phyloP scores from a whole-genome alignment of 2,329 filamentous ascomycete species.

The Metarhizium brunneum region DNA sequence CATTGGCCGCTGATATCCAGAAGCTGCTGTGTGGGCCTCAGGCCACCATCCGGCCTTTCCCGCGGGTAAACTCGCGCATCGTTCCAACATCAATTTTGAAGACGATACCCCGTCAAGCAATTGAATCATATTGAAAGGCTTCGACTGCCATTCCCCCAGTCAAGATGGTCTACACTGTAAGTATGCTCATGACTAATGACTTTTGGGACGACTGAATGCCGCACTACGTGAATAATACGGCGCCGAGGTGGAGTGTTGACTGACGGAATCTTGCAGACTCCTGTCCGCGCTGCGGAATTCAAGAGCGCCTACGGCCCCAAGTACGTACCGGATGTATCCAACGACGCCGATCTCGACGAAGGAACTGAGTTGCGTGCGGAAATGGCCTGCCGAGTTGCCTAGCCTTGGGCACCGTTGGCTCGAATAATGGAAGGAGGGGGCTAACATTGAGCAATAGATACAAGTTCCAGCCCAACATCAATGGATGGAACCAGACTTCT shows the following conservation, averaged over 20 bases:
- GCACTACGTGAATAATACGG: background rate
- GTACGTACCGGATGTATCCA: conserved; percentile 31
- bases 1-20: conserved; percentile 9
- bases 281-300: conserved; percentile 39
- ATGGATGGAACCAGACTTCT: conserved; percentile 36
- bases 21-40: conserved; percentile 13
- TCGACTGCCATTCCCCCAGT: conserved; percentile 17
- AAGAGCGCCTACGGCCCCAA: conserved; percentile 57
- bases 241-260: conserved; percentile 7
- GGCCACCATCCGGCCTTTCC: conserved; percentile 24
- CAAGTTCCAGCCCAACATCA: conserved; percentile 45
- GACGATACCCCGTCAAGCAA: conserved; percentile 18
- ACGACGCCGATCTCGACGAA: background rate
- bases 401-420: background rate
- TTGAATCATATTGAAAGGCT: conserved; percentile 24
- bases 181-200: conserved; percentile 8
- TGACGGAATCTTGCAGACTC: conserved; percentile 32
- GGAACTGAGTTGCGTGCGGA: background rate
- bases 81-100: conserved; percentile 12
- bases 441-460: conserved; percentile 39
- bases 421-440: background rate
- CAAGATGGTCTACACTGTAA: conserved; percentile 33
- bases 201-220: background rate
- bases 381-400: background rate
- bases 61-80: conserved; percentile 26